Evolutionary conservation across 371 early-diverging fungal species (phyloP), one percentile per base, ranked within the genome.

Genomic region (Smittium mucronatum): DNA sequence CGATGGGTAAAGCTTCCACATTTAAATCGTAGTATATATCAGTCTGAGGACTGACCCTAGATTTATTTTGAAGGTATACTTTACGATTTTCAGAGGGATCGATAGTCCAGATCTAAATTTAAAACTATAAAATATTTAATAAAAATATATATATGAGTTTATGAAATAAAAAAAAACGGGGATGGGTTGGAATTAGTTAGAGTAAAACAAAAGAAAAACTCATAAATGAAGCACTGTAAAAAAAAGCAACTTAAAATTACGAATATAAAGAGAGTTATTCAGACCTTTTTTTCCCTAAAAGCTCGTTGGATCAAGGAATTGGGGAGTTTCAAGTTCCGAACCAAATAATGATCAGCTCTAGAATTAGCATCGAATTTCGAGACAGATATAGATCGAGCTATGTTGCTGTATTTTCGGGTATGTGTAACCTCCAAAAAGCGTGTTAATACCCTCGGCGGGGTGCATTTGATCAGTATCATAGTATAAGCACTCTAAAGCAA

Each of bases 241-340:
- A n/a, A n/a, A n/a, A n/a, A n/a, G n/a, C n/a, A n/a, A n/a, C n/a
- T n/a, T n/a, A n/a, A n/a, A n/a, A n/a, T n/a, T n/a, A n/a, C n/a
- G n/a, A n/a, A n/a, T n/a, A n/a, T n/a, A n/a, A n/a, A n/a, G n/a
- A n/a, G n/a, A n/a, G n/a, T n/a, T n/a, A n/a, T n/a, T n/a, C n/a
- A n/a, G n/a, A 65, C 34, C 34, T 65, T 65, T n/a, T 65, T 33
- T 33, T 65, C 32, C 34, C 65, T 28, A 31, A 65, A 31, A n/a
- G 34, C n/a, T 36, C n/a, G 1, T 65, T 65, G 65, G 65, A 65
- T 33, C n/a, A 65, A 33, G n/a, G 32, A 5, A 5, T 34, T 34
- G 2, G 65, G 65, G n/a, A 65, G 32, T 26, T 34, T 34, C n/a
- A 65, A n/a, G 5, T 65, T 33, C n/a, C 34, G 26, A n/a, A 15